Percentiles rank a stretch among this genome's conserved stretches.
These are phyloP conservation scores for Parastagonospora nodorum DNA, from an alignment of 2,329 filamentous ascomycete genomes.

Conservation along the genomic window DNA sequence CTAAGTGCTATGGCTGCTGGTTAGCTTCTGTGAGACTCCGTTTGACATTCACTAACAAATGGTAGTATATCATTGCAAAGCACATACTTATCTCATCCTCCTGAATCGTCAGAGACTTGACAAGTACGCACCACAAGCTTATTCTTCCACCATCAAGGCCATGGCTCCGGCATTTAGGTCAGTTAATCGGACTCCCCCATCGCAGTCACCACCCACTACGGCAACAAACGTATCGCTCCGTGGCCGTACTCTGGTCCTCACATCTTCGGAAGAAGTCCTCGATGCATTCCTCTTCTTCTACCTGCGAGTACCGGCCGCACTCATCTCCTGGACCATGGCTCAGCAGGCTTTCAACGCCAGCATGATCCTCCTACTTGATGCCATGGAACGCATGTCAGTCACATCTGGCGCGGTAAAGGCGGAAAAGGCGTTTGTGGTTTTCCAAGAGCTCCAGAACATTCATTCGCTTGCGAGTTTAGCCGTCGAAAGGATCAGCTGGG, in stretches of 20 bases:
- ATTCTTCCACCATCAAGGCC: neutral
- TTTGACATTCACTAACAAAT: slow-evolving; percentile 13
- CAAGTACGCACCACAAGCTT: slow-evolving; percentile 9
- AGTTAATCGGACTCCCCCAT: slow-evolving; percentile 15
- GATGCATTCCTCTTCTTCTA: slow-evolving; percentile 55
- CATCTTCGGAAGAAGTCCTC: slow-evolving; percentile 49
- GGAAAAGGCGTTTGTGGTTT: slow-evolving; percentile 50
- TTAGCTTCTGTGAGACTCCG: slow-evolving; percentile 27
- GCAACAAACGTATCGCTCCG: slow-evolving; percentile 31
- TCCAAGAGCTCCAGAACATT: slow-evolving; percentile 50
- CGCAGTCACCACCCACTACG: slow-evolving; percentile 18
- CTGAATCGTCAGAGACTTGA: slow-evolving; percentile 53
- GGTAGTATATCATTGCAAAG: slow-evolving; percentile 53
- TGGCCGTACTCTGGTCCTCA: slow-evolving; percentile 49
- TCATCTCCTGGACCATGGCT: slow-evolving; percentile 55
- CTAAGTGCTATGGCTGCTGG: slow-evolving; percentile 53
- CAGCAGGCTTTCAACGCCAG: slow-evolving; percentile 58
- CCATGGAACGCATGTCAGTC: slow-evolving; percentile 49
- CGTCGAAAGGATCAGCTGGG: slow-evolving; percentile 47
- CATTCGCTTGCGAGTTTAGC: slow-evolving; percentile 54
- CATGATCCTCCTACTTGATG: slow-evolving; percentile 56
- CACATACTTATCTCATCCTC: slow-evolving; percentile 55
- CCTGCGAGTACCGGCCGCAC: slow-evolving; percentile 48
- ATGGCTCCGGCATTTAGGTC: slow-evolving; percentile 15
- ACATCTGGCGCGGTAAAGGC: slow-evolving; percentile 35